Conservation (phyloP, 352 stramenopile species). For the Phytophthora cryptogea region DNA sequence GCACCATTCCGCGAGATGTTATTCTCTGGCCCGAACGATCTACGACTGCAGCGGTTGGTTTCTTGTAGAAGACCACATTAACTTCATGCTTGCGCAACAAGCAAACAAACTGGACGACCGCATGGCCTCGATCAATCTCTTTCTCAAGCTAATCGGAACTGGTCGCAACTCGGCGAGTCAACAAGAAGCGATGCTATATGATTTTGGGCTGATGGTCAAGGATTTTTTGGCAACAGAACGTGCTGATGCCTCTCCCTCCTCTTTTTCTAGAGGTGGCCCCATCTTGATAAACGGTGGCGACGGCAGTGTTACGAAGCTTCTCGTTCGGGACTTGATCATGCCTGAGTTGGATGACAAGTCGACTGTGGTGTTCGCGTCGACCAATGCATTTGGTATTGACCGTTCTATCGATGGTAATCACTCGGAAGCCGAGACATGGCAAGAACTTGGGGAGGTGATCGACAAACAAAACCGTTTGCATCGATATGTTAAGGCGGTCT, state of each 20-base stretch:
- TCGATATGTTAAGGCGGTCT: constrained; percentile 43
- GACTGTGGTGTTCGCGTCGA: constrained; percentile 78
- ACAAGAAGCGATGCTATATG: constrained; percentile 80
- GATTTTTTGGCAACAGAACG: constrained; percentile 60
- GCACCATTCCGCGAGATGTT: constrained; percentile 82
- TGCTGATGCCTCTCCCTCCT: constrained; percentile 16
- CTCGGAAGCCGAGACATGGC: constrained; percentile 61
- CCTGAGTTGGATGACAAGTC: constrained; percentile 84
- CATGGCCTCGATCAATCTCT: constrained; percentile 84
- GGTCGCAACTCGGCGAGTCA: constrained; percentile 82
- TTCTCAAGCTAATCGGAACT: constrained; percentile 86
- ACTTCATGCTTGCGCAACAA: constrained; percentile 85
- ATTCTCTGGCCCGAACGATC: constrained; percentile 73
- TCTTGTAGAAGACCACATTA: constrained; percentile 89
- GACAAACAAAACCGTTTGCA: constrained; percentile 73
- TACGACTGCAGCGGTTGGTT: constrained; percentile 86
- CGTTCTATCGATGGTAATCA: constrained; percentile 72
- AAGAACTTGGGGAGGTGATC: constrained; percentile 53
- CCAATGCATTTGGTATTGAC: constrained; percentile 74
- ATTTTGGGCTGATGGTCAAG: constrained; percentile 87
- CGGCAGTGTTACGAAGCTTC: constrained; percentile 54
- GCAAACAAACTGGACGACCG: constrained; percentile 76
- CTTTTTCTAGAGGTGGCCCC: constrained; percentile 26
- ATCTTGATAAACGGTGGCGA: constrained; percentile 37
- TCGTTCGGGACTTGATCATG: constrained; percentile 78